These are phyloP conservation scores for Tetracladium setigerum DNA, from an alignment of 495 filamentous ascomycete genomes.

Conservation along the genomic window DNA sequence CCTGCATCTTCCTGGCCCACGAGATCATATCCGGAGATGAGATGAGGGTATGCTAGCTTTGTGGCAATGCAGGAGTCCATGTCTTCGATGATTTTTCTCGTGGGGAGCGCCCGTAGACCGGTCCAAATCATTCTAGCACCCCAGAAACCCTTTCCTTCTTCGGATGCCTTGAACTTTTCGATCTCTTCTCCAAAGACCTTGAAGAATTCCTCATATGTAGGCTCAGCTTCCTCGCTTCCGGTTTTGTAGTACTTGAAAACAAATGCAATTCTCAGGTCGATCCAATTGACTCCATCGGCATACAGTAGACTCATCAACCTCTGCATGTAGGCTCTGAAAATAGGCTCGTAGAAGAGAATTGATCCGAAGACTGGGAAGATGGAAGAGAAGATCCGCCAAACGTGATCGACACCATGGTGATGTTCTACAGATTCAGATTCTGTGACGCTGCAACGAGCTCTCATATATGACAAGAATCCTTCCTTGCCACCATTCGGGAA, in stretches of 20 bases:
- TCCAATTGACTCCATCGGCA: slow-evolving; percentile 74
- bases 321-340: slow-evolving; percentile 69
- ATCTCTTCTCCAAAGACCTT: slow-evolving; percentile 69
- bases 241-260: slow-evolving; percentile 50
- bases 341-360: slow-evolving; percentile 83
- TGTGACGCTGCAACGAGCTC: slow-evolving; percentile 58
- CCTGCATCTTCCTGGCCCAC: slow-evolving; percentile 81
- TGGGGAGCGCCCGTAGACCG: slow-evolving; percentile 51
- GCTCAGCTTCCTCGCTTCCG: slow-evolving; percentile 51
- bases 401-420: slow-evolving; percentile 68
- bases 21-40: slow-evolving; percentile 82
- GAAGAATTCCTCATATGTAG: slow-evolving; percentile 58
- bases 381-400: slow-evolving; percentile 70
- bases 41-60: slow-evolving; percentile 68
- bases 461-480: slow-evolving; percentile 77
- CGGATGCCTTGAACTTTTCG: slow-evolving; percentile 61
- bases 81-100: slow-evolving; percentile 57
- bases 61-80: slow-evolving; percentile 82
- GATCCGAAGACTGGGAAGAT: slow-evolving; percentile 63
- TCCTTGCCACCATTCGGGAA: slow-evolving; percentile 63
- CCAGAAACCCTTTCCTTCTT: slow-evolving; percentile 70
- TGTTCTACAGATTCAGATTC: slow-evolving; percentile 67
- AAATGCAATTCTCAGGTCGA: slow-evolving; percentile 63
- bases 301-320: slow-evolving; percentile 58
- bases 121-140: slow-evolving; percentile 88